Evolutionary conservation across 805 yeast species (phyloP), one percentile per base, ranked within the genome.

Genomic region (Candida berthetii): DNA sequence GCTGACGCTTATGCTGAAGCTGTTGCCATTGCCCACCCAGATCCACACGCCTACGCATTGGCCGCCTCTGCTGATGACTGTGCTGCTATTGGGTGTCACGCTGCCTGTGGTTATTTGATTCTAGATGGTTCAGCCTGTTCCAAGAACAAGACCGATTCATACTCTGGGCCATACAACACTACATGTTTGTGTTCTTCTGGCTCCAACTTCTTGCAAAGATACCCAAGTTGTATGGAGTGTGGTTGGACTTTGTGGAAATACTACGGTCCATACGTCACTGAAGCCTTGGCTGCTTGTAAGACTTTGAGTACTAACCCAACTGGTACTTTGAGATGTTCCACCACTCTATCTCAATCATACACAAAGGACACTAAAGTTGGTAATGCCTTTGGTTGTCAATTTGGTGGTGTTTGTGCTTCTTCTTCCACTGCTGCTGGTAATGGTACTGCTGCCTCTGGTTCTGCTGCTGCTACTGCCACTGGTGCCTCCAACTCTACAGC

Each of bases 181-280:
- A 41, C 47, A 14, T 62, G 68, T 52, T 48, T 65, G 35, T 65
- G 71, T 61, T 36, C 48, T 13, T 36, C 42, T 0, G 64, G 37
- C 29, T 39, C 62, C 25, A 20, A 43, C 6, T 65, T 65, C 55
- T 15, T 53, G 38, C 31, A 41, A 9, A 48, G 54, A 36, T 62
- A 64, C 45, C 47, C 49, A n/a, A 45, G 47, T 7, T 66, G 71
- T 54, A 54, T 66, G 48, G 64, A 53, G 37, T 66, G 70, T 60
- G 70, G 68, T 36, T 64, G 70, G 66, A 62, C 66, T 40, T 46
- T 65, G 45, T 65, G 69, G 69, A 43, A 43, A 37, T 61, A 64
- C 49, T 65, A 65, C 48, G 62, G 66, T 32, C 38, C 44, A 1
- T 64, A 48, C 49, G 55, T 64, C 40, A 43, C 56, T 19, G 31